Percentiles rank a stretch among this genome's conserved stretches.
These are phyloP conservation scores for Starmerella asiatica DNA, from an alignment of 805 yeast species.

Conservation along the genomic window DNA sequence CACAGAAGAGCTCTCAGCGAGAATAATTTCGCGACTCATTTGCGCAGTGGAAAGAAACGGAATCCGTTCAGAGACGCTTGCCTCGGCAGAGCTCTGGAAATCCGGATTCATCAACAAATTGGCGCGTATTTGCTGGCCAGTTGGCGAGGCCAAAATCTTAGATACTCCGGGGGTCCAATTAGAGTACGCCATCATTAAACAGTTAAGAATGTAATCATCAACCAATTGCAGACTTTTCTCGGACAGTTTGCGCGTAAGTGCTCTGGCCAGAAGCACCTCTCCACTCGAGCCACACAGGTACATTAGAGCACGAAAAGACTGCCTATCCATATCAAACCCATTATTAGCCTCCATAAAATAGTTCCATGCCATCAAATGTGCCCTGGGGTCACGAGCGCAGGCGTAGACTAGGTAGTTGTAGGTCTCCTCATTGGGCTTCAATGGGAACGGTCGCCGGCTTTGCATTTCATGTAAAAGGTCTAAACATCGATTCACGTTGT, in stretches of 20 bases:
- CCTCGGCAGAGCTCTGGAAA: background rate
- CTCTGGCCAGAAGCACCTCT: slow-evolving; percentile 58
- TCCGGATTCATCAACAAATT: slow-evolving; percentile 17
- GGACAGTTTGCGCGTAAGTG: slow-evolving; percentile 30
- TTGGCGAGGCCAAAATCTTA: slow-evolving; percentile 20
- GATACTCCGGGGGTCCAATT: slow-evolving; percentile 23
- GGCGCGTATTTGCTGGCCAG: slow-evolving; percentile 23
- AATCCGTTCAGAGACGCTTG: slow-evolving; percentile 29
- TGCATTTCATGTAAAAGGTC: slow-evolving; percentile 64
- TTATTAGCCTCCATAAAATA: slow-evolving; percentile 53
- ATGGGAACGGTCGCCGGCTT: slow-evolving; percentile 24
- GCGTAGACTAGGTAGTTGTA: slow-evolving; percentile 52
- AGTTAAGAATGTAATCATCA: slow-evolving; percentile 23
- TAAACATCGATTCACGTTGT: slow-evolving; percentile 58
- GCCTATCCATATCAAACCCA: slow-evolving; percentile 25
- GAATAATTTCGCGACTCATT: slow-evolving; percentile 32
- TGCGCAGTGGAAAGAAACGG: slow-evolving; percentile 59
- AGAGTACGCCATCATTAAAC: slow-evolving; percentile 26
- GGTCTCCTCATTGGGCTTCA: slow-evolving; percentile 34
- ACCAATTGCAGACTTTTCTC: slow-evolving; percentile 21
- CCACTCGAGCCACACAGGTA: slow-evolving; percentile 69
- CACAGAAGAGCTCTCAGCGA: slow-evolving; percentile 68
- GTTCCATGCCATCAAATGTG: slow-evolving; percentile 57
- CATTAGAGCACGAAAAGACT: slow-evolving; percentile 54
- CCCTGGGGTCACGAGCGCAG: slow-evolving; percentile 41